Evolutionary conservation across 2,329 filamentous ascomycete species (phyloP).

Genomic region (Fusarium lyarnte): DNA sequence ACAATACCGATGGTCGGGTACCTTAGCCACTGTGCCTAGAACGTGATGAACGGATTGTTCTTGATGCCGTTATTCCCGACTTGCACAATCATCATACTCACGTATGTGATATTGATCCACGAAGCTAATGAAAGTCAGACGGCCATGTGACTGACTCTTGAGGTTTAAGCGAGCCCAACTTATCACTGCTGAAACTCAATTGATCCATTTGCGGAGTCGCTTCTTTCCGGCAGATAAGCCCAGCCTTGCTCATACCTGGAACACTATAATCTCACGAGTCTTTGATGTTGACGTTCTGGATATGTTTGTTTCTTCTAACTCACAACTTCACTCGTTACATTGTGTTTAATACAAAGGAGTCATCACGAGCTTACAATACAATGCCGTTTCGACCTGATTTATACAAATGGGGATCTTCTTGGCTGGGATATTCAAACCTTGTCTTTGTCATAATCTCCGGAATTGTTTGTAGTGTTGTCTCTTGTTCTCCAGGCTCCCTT

Average conservation of each 20-base stretch:
- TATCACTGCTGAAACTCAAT: neutral
- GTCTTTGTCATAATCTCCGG: neutral
- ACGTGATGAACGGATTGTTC: neutral
- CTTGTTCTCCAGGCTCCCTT: neutral
- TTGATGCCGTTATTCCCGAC: slow-evolving; percentile 14
- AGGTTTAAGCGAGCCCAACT: neutral
- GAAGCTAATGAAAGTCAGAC: slow-evolving; percentile 22
- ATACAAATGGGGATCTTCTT: neutral
- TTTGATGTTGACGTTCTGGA: neutral
- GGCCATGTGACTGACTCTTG: neutral
- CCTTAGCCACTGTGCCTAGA: slow-evolving; percentile 4
- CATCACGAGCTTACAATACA: neutral
- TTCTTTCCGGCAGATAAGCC: neutral
- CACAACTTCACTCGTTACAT: neutral
- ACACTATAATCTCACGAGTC: neutral
- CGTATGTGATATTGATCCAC: neutral
- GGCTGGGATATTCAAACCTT: neutral
- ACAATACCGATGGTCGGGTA: slow-evolving; percentile 9
- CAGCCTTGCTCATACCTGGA: neutral
- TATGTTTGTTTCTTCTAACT: neutral
- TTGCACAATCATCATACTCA: slow-evolving; percentile 2
- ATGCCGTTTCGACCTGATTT: neutral
- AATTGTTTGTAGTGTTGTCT: neutral
- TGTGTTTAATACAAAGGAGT: neutral
- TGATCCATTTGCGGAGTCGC: neutral